Percentiles rank a stretch among this genome's conserved stretches.
phyloP scores from a whole-genome alignment of 148 eudicot species.

The Tetragonia tetragonoides region DNA sequence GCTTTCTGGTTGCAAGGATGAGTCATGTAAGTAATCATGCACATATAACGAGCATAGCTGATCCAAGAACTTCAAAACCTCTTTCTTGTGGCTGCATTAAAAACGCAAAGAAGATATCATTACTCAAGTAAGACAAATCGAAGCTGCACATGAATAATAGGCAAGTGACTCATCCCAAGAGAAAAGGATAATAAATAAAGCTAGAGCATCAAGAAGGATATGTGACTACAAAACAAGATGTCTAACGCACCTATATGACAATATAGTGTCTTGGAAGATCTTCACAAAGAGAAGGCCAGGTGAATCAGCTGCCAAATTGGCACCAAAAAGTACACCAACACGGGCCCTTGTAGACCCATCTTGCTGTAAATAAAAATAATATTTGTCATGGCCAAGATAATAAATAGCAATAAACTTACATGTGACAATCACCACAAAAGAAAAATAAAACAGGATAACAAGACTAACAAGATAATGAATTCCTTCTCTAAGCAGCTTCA shows the following conservation, averaged over 20 bases:
- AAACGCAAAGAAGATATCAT: not conserved
- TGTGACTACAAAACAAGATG: not conserved
- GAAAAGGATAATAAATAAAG: not conserved
- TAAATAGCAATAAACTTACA: not conserved
- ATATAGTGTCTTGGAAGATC: constrained; percentile 56
- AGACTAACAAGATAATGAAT: constrained; percentile 75
- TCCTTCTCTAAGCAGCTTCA: constrained; percentile 81
- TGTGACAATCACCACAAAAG: constrained; percentile 3
- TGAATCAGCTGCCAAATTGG: constrained; percentile 40
- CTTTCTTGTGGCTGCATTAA: constrained; percentile 75
- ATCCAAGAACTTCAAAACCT: constrained; percentile 71
- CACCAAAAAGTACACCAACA: constrained; percentile 71
- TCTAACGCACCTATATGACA: constrained; percentile 61
- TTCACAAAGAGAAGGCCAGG: constrained; percentile 64
- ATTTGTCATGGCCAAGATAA: constrained; percentile 11
- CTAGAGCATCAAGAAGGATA: not conserved
- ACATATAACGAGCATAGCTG: constrained; percentile 68
- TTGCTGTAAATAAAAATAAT: constrained; percentile 39
- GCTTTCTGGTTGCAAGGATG: constrained; percentile 42
- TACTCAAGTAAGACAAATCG: not conserved
- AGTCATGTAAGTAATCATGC: constrained; percentile 38
- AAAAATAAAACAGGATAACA: not conserved
- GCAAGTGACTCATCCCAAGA: not conserved
- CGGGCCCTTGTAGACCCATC: constrained; percentile 76
- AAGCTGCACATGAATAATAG: constrained; percentile 3